phyloP scores from a whole-genome alignment of 2,329 filamentous ascomycete genomes.

The Fusarium pseudocircinatum region DNA sequence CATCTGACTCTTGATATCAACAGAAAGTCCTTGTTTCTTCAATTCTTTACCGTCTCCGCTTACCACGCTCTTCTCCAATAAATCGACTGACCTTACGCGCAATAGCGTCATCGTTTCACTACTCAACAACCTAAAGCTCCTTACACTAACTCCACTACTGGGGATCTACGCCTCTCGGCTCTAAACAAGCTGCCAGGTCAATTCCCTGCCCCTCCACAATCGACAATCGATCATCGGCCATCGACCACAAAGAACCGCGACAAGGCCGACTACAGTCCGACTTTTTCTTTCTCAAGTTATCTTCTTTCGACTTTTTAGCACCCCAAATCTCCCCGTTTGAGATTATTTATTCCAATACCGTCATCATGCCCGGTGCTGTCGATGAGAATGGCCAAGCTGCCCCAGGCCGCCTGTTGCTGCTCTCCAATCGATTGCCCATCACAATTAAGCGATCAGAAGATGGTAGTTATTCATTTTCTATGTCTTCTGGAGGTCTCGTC shows the following conservation, averaged over 20 bases:
- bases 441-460: slow-evolving; percentile 95
- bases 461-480: slow-evolving; percentile 91
- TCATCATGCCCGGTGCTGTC: slow-evolving; percentile 51
- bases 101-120: slow-evolving; percentile 44
- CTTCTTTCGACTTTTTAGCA: neutral
- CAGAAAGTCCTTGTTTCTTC: slow-evolving; percentile 18
- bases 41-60: slow-evolving; percentile 22
- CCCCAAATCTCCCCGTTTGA: neutral
- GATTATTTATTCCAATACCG: neutral
- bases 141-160: slow-evolving; percentile 42
- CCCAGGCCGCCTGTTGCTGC: slow-evolving; percentile 74
- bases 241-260: slow-evolving; percentile 31
- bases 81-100: slow-evolving; percentile 42
- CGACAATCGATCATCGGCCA: slow-evolving; percentile 31
- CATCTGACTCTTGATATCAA: slow-evolving; percentile 1
- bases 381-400: slow-evolving; percentile 47
- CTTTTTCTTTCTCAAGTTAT: slow-evolving; percentile 1
- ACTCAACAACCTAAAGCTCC: slow-evolving; percentile 37
- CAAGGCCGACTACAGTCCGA: slow-evolving; percentile 18
- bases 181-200: slow-evolving; percentile 36
- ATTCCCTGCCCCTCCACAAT: slow-evolving; percentile 42
- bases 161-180: slow-evolving; percentile 39
- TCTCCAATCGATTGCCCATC: slow-evolving; percentile 95
- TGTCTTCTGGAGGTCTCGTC: slow-evolving; percentile 96
- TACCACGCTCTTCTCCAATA: slow-evolving; percentile 37